A percentile compares a stretch with the other conserved stretches of the same genome.
These are phyloP conservation scores for Beauveria scarabaeidicola DNA, from an alignment of 2,329 filamentous ascomycete species.

Conservation along the genomic window DNA sequence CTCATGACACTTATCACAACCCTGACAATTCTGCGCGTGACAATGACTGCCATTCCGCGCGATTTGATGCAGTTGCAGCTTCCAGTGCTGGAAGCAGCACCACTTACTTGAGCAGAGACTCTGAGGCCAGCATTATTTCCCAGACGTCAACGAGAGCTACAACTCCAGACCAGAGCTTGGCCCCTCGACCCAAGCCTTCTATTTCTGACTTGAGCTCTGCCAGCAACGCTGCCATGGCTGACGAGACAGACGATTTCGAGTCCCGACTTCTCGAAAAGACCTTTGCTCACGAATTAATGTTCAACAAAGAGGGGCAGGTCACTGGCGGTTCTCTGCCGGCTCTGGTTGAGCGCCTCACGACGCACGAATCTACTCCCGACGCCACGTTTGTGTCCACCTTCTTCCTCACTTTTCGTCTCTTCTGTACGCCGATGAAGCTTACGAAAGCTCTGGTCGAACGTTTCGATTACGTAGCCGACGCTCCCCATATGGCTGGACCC, in stretches of 20 bases:
- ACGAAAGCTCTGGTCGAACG: slow-evolving; percentile 78
- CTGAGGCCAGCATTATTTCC: slow-evolving; percentile 71
- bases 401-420: slow-evolving; percentile 91
- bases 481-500: slow-evolving; percentile 62
- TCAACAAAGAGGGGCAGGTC: slow-evolving; percentile 92
- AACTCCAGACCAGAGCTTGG: slow-evolving; percentile 61
- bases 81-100: slow-evolving; percentile 72
- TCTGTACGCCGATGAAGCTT: slow-evolving; percentile 72
- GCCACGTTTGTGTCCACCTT: slow-evolving; percentile 88
- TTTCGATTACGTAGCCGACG: slow-evolving; percentile 84
- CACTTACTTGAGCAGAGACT: slow-evolving; percentile 72
- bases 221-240: slow-evolving; percentile 57
- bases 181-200: slow-evolving; percentile 51
- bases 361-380: slow-evolving; percentile 87
- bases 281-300: slow-evolving; percentile 81
- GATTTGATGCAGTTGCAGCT: slow-evolving; percentile 62
- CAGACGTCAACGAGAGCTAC: slow-evolving; percentile 80
- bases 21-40: slow-evolving; percentile 40
- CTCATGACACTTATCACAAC: slow-evolving; percentile 40
- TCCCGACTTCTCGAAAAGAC: slow-evolving; percentile 83
- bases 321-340: slow-evolving; percentile 84
- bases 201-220: slow-evolving; percentile 60
- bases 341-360: slow-evolving; percentile 87
- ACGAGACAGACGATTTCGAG: slow-evolving; percentile 73
- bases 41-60: slow-evolving; percentile 40